A percentile compares a stretch with the other conserved stretches of the same genome.
phyloP scores from a whole-genome alignment of 495 filamentous ascomycete species.

The Aspergillus panamensis region DNA sequence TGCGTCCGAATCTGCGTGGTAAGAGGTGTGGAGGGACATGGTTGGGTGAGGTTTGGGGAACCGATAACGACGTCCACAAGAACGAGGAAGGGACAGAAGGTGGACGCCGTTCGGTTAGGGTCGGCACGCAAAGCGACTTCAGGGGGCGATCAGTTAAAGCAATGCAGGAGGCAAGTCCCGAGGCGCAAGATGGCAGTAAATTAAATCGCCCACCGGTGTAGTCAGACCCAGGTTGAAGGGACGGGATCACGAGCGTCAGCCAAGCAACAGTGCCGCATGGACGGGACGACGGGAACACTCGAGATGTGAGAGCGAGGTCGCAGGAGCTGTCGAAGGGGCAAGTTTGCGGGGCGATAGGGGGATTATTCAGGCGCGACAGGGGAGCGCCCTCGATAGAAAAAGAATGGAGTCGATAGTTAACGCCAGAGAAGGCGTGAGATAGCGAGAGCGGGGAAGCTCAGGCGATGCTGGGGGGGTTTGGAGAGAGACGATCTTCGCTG shows the following conservation, averaged over 20 bases:
- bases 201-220: not conserved
- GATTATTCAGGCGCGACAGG: not conserved
- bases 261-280: constrained; percentile 21
- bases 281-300: constrained; percentile 14
- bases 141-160: not conserved
- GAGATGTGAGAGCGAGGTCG: not conserved
- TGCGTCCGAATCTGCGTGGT: constrained; percentile 83
- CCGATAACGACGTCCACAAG: constrained; percentile 17
- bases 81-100: constrained; percentile 9
- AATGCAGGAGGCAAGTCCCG: not conserved
- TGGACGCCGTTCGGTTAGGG: constrained; percentile 21
- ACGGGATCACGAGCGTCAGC: constrained; percentile 7
- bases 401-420: not conserved
- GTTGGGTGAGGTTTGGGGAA: constrained; percentile 3
- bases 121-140: not conserved
- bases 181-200: not conserved
- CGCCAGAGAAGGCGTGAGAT: constrained; percentile 9
- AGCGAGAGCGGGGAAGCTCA: constrained; percentile 22
- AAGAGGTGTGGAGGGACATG: constrained; percentile 53
- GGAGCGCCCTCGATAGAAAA: not conserved
- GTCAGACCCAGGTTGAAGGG: not conserved
- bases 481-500: constrained; percentile 3
- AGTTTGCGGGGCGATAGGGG: not conserved
- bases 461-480: constrained; percentile 5
- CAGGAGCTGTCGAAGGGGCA: not conserved